Percentiles rank a stretch among this genome's conserved stretches.
phyloP scores from a whole-genome alignment of 2,329 filamentous ascomycete genomes.

The Fusarium sp. region DNA sequence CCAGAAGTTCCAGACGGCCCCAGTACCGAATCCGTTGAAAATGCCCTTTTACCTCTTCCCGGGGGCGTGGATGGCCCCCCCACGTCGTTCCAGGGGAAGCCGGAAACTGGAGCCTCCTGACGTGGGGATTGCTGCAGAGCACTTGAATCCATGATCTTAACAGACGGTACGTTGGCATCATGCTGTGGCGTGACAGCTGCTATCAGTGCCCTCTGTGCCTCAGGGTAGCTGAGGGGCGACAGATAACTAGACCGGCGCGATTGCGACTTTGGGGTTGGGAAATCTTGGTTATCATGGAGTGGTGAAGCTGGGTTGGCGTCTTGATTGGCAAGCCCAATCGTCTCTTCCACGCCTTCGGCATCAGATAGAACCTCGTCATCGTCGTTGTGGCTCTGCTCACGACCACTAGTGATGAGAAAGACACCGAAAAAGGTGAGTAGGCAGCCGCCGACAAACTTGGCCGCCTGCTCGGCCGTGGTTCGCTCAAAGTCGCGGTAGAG shows the following conservation, averaged over 20 bases:
- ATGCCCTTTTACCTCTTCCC: constrained; percentile 51
- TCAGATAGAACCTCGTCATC: constrained; percentile 64
- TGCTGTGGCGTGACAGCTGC: constrained; percentile 47
- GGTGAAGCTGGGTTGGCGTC: constrained; percentile 40
- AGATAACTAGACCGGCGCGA: constrained; percentile 63
- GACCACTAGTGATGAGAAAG: constrained; percentile 94
- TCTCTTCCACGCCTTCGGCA: constrained; percentile 71
- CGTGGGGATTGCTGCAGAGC: constrained; percentile 49
- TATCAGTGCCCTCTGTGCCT: constrained; percentile 49
- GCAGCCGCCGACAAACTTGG: constrained; percentile 91
- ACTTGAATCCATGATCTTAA: constrained; percentile 48
- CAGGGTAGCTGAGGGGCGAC: constrained; percentile 60
- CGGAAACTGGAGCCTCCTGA: constrained; percentile 54
- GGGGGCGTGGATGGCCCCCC: constrained; percentile 46
- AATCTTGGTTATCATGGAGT: constrained; percentile 33
- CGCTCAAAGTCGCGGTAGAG: constrained; percentile 96
- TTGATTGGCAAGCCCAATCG: constrained; percentile 69
- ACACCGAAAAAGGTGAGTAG: constrained; percentile 94
- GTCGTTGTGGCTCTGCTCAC: constrained; percentile 68
- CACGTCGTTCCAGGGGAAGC: constrained; percentile 57
- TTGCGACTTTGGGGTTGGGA: constrained; percentile 40
- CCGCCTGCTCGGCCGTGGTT: constrained; percentile 76
- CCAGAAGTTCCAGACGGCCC: constrained; percentile 25
- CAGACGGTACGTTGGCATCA: constrained; percentile 51
- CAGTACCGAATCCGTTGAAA: constrained; percentile 53